Evolutionary conservation across 2,329 filamentous ascomycete genomes (phyloP).

Genomic region (Colletotrichum filicis): DNA sequence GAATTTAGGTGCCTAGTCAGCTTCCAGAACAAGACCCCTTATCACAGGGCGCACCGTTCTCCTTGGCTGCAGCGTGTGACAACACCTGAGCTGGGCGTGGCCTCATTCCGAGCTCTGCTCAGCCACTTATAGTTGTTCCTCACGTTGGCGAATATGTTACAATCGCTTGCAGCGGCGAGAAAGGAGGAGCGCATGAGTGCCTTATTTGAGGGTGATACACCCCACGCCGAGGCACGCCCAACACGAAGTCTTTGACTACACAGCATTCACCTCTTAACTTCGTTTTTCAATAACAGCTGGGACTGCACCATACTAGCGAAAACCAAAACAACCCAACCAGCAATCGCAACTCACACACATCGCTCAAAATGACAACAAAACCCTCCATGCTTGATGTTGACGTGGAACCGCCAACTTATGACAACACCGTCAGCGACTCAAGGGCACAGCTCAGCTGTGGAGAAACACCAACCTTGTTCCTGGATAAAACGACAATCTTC

Average conservation of each 20-base stretch:
- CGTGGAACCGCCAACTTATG: slow-evolving; percentile 21
- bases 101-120: background rate
- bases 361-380: background rate
- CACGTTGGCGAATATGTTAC: too few species aligned
- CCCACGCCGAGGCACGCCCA: background rate
- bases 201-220: background rate
- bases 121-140: background rate
- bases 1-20: background rate
- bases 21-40: background rate
- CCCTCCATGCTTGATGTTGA: slow-evolving; percentile 8
- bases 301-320: background rate
- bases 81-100: background rate
- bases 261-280: background rate
- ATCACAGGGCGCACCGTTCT: background rate
- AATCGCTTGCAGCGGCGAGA: too few species aligned
- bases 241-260: background rate
- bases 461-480: slow-evolving; percentile 15
- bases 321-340: too few species aligned
- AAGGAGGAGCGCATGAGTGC: too few species aligned
- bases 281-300: too few species aligned
- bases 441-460: slow-evolving; percentile 16
- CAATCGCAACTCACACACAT: background rate
- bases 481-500: slow-evolving; percentile 21
- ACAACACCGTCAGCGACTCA: slow-evolving; percentile 9
- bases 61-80: background rate